Evolutionary conservation across 139 green algal species (phyloP).

Genomic region (Volvox reticuliferus): DNA sequence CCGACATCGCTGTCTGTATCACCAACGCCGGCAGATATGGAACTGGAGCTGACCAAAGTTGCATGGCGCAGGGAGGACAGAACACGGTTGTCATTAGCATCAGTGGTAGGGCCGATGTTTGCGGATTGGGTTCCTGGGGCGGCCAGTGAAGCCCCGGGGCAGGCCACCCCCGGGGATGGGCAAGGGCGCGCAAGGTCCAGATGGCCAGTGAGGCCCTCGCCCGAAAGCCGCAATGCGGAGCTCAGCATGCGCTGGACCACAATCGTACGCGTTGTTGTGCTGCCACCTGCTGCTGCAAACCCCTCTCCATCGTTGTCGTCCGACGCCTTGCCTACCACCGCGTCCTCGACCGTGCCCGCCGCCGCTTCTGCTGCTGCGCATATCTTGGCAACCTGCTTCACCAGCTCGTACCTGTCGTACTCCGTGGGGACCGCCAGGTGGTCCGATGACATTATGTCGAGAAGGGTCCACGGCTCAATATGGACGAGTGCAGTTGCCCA

Average conservation of each 20-base stretch:
- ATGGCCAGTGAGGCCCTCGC: not conserved
- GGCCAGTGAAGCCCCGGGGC: no score
- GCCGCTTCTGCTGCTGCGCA: not conserved
- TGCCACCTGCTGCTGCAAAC: not conserved
- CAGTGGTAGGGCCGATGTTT: no score
- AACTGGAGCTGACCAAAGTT: no score
- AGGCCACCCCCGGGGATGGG: not conserved
- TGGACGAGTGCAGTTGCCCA: slow-evolving; percentile 31
- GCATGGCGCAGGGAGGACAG: no score
- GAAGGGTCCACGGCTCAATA: slow-evolving; percentile 8
- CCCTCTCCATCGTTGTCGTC: not conserved
- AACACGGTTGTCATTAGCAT: no score
- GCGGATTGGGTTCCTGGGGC: no score
- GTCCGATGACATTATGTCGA: slow-evolving; percentile 30
- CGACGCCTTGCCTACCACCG: not conserved
- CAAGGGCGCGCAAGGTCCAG: slow-evolving; percentile 1
- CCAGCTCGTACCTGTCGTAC: slow-evolving; percentile 35
- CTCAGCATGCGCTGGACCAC: slow-evolving; percentile 22
- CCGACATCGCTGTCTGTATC: not conserved
- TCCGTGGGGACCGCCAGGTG: slow-evolving; percentile 15
- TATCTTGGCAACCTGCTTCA: not conserved
- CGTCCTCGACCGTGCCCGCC: not conserved
- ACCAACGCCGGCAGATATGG: no score
- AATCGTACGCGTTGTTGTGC: not conserved
- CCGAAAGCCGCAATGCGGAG: not conserved